Base-by-base conservation (phyloP, 164 flowering plant species). In the Piper longum region DNA sequence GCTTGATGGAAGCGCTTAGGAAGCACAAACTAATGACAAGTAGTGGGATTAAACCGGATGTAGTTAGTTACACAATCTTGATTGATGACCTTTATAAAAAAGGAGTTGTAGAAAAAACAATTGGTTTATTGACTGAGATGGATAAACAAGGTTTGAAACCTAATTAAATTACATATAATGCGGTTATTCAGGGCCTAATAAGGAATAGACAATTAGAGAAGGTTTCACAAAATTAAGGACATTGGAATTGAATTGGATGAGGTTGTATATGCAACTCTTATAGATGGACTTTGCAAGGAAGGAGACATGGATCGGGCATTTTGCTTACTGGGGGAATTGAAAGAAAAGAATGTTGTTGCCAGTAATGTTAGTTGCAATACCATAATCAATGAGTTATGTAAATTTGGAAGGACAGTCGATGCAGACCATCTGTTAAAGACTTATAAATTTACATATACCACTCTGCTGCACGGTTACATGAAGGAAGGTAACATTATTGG, bases 361-460 rank as follows among this genome's bases (percentile, higher is more conserved):
- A 75, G 83, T 36, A 66, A 80, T 63, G 77, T 87, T 40, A 84
- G 87, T 2, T 87, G 81, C 68, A 90, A 87, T 73, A 81, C 80
- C 43, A 64, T 90, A 63, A 85, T 90, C 56, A 77, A 84, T 73
- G 97, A 92, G 7, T 67, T 90, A 66, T 87, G 85, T 75, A 85
- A 80, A 67, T 68, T 52, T 71, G 85, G 88, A 68, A 81, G 82
- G 71, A 82, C 77, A 3, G 59, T 57, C 26, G 87, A 84, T 69
- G 97, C 87, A 4, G 82, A 83, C 72, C 74, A 75, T 59, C 42
- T 85, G 42, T 78, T 89, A 43, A 80, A 74, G 66, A 67, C 70
- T 19, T 87, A 87, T 83, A 67, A 71, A 52, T 63, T 77, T 67
- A 84, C 88, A 3, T 84, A 74, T 62, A 81, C 73, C 71, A 78